A percentile compares a stretch with the other conserved stretches of the same genome.
Evolutionary conservation across 116 monocot species (phyloP).

Genomic region (Trichopus zeylanicus): DNA sequence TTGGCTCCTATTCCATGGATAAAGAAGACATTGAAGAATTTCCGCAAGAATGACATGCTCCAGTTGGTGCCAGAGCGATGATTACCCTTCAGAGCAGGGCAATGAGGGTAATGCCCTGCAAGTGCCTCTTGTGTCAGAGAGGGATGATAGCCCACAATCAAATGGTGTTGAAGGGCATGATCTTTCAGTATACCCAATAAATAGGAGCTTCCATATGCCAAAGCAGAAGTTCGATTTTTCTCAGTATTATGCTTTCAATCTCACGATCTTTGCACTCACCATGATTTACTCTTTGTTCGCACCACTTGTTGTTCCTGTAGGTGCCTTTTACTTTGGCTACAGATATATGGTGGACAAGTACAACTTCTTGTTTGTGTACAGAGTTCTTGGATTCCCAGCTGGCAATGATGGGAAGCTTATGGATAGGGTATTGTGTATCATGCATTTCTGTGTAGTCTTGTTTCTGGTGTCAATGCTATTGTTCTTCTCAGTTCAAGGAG

Average conservation of each 20-base stretch:
- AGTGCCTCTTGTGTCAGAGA: slow-evolving; percentile 63
- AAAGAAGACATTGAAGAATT: slow-evolving; percentile 82
- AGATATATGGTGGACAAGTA: slow-evolving; percentile 93
- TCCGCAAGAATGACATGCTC: slow-evolving; percentile 92
- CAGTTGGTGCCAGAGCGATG: slow-evolving; percentile 88
- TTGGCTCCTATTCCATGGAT: slow-evolving; percentile 96
- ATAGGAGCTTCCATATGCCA: slow-evolving; percentile 80
- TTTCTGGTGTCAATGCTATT: slow-evolving; percentile 85
- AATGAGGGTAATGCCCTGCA: slow-evolving; percentile 37
- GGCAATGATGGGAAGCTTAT: slow-evolving; percentile 97
- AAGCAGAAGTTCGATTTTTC: slow-evolving; percentile 96
- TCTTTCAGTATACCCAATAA: slow-evolving; percentile 80
- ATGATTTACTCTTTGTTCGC: slow-evolving; percentile 95
- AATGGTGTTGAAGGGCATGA: slow-evolving; percentile 68
- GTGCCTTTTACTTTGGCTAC: slow-evolving; percentile 91
- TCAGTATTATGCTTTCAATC: slow-evolving; percentile 93
- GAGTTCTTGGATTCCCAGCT: slow-evolving; percentile 81
- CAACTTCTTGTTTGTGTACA: slow-evolving; percentile 96
- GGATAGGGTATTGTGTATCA: slow-evolving; percentile 85
- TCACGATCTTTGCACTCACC: slow-evolving; percentile 92
- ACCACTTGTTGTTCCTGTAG: slow-evolving; percentile 83
- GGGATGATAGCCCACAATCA: slow-evolving; percentile 28
- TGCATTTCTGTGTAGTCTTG: slow-evolving; percentile 93
- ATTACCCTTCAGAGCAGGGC: slow-evolving; percentile 36
- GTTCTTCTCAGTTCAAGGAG: slow-evolving; percentile 85